Percentiles rank a stretch among this genome's conserved stretches.
phyloP scores from a whole-genome alignment of 208 protist species.

The Trypanosoma congolense region DNA sequence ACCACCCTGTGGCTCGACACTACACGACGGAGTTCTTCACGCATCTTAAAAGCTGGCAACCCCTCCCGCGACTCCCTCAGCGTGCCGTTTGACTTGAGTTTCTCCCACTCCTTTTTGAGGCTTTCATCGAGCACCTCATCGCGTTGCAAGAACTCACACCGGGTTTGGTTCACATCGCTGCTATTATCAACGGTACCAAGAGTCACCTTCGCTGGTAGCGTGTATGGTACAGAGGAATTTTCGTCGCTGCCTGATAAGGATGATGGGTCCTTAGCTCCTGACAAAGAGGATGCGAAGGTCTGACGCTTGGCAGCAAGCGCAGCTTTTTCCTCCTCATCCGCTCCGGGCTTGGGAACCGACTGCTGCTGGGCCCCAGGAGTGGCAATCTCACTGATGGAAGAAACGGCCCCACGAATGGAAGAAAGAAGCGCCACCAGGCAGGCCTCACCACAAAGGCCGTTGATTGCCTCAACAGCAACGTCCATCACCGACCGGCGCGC shows the following conservation, averaged over 20 bases:
- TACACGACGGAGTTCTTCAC: constrained; percentile 56
- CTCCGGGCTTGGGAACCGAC: background rate
- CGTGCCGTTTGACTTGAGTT: constrained; percentile 41
- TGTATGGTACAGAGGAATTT: constrained; percentile 38
- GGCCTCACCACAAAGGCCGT: constrained; percentile 46
- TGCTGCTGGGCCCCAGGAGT: background rate
- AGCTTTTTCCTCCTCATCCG: constrained; percentile 16
- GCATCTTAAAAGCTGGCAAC: constrained; percentile 69
- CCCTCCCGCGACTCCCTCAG: constrained; percentile 41
- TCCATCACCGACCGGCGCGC: constrained; percentile 64
- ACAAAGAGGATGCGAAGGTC: constrained; percentile 59
- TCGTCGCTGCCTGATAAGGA: constrained; percentile 19
- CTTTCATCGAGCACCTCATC: constrained; percentile 32
- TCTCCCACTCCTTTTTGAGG: constrained; percentile 57
- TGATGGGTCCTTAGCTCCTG: constrained; percentile 20
- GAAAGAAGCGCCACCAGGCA: constrained; percentile 71
- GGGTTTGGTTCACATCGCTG: constrained; percentile 23
- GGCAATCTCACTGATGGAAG: constrained; percentile 13
- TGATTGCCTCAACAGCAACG: constrained; percentile 64
- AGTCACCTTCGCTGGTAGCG: constrained; percentile 61
- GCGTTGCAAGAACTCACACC: constrained; percentile 39
- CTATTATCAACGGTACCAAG: constrained; percentile 55
- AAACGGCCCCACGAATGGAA: constrained; percentile 57
- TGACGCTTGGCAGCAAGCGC: constrained; percentile 49
- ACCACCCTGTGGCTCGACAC: constrained; percentile 82